A percentile compares a stretch with the other conserved stretches of the same genome.
Evolutionary conservation across 116 monocot species (phyloP).

Genomic region (Iris pallida): DNA sequence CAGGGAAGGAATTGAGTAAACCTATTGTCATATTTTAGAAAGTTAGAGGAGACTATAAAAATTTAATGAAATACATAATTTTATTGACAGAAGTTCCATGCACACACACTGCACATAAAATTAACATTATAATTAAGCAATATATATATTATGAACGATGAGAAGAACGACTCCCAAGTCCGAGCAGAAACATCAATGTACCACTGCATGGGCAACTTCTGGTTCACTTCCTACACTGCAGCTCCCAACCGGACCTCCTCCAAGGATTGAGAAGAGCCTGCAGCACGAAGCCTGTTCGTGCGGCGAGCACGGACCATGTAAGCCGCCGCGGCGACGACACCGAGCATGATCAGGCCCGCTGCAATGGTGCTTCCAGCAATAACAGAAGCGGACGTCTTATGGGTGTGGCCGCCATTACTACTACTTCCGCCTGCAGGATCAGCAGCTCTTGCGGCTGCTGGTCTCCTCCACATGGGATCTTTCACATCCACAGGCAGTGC

Average conservation of each 20-base stretch:
- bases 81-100: too few relatives aligned
- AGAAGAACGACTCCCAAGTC: too few relatives aligned
- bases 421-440: background rate
- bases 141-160: too few relatives aligned
- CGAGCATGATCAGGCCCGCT: background rate
- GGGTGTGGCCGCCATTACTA: background rate
- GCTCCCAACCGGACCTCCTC: slow-evolving; percentile 1
- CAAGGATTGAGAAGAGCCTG: background rate
- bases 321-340: background rate
- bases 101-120: too few relatives aligned
- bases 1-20: too few relatives aligned
- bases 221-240: background rate
- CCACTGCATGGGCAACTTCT: too few relatives aligned
- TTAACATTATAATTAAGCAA: too few relatives aligned
- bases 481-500: background rate
- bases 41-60: too few relatives aligned
- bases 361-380: slow-evolving; percentile 7
- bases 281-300: background rate
- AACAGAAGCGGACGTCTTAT: background rate
- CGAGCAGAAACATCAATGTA: too few relatives aligned
- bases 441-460: background rate
- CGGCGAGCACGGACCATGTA: slow-evolving; percentile 6
- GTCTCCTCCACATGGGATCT: background rate
- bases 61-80: too few relatives aligned
- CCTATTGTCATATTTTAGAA: too few relatives aligned